These are phyloP conservation scores for Fusarium subtropicale DNA, from an alignment of 2,329 filamentous ascomycete species.

Conservation along the genomic window DNA sequence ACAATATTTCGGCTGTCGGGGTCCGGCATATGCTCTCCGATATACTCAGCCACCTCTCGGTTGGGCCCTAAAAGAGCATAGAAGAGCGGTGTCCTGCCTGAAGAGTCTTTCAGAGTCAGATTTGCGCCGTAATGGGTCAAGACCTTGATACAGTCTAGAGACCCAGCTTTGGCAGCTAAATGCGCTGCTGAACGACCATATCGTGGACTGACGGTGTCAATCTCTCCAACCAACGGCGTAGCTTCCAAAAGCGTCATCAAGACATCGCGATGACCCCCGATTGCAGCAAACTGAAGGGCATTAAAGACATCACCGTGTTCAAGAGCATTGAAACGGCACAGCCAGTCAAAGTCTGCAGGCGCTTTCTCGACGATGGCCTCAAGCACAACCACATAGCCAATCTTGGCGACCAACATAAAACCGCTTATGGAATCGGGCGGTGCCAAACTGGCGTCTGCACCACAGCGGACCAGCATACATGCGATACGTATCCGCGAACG, in stretches of 20 bases:
- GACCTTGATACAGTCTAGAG: conserved; percentile 37
- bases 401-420: conserved; percentile 26
- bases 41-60: conserved; percentile 31
- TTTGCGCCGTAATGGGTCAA: conserved; percentile 24
- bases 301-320: conserved; percentile 31
- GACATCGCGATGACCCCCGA: conserved; percentile 18
- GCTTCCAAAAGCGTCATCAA: conserved; percentile 31
- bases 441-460: conserved; percentile 35
- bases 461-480: conserved; percentile 26
- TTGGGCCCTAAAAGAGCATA: conserved; percentile 20
- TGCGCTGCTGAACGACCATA: conserved; percentile 36
- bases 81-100: conserved; percentile 38
- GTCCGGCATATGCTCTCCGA: conserved; percentile 27
- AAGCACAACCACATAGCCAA: conserved; percentile 32
- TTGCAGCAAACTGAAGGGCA: conserved; percentile 42
- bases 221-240: conserved; percentile 17
- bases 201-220: conserved; percentile 22
- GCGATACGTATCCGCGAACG: conserved; percentile 18
- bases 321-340: conserved; percentile 1
- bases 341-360: conserved; percentile 34
- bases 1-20: conserved; percentile 12
- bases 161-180: conserved; percentile 32
- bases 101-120: conserved; percentile 29
- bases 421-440: conserved; percentile 21
- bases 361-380: conserved; percentile 28